Percentiles rank a stretch among this genome's conserved stretches.
These are phyloP conservation scores for Dactylorhiza incarnata DNA, from an alignment of 106 monocot genomes.

Conservation along the genomic window DNA sequence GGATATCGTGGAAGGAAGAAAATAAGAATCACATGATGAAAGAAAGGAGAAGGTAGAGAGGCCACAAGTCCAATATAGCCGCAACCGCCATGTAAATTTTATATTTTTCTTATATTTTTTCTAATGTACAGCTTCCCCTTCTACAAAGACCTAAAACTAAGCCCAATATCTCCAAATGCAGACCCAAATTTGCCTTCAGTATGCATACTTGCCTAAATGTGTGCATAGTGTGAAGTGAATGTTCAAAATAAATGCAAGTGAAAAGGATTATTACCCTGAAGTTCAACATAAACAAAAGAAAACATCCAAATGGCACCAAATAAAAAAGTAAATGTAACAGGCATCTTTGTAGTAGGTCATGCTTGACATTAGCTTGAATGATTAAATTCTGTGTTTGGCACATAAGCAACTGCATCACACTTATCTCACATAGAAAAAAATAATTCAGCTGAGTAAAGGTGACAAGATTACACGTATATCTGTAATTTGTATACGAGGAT, in stretches of 20 bases:
- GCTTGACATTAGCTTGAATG: not conserved
- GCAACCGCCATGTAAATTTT: no score
- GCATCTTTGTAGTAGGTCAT: not conserved
- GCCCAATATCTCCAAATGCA: no score
- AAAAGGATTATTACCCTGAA: not conserved
- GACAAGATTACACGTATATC: conserved; percentile 60
- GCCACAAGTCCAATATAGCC: no score
- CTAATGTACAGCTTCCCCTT: no score
- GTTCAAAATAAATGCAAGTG: not conserved
- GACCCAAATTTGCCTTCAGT: no score
- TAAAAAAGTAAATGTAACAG: not conserved
- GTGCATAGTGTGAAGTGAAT: not conserved
- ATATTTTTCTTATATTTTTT: no score
- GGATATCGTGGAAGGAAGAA: no score
- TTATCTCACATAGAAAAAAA: not conserved
- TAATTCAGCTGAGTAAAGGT: not conserved
- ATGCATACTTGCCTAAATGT: not conserved
- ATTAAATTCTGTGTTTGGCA: not conserved
- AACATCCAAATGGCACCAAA: not conserved
- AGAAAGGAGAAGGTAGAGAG: no score
- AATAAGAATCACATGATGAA: no score
- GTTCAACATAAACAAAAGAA: not conserved
- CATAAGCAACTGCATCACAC: not conserved
- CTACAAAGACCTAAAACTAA: no score
- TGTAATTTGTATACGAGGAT: conserved; percentile 77